A percentile compares a stretch with the other conserved stretches of the same genome.
Evolutionary conservation across 306 rosid species (phyloP).

Genomic region (Urtica urens): DNA sequence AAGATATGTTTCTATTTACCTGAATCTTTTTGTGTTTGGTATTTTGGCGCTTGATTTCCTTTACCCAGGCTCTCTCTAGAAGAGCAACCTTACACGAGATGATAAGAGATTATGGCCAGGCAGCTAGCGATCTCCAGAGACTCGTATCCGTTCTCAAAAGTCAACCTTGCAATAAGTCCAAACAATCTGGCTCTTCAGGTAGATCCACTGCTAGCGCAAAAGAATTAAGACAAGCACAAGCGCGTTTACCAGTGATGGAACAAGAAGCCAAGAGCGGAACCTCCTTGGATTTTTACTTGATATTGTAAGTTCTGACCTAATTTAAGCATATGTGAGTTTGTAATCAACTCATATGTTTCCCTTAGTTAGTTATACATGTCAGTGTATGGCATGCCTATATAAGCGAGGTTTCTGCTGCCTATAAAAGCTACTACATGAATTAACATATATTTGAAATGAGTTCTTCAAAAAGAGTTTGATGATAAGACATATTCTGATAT

Average conservation of each 20-base stretch:
- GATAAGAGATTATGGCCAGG: slow-evolving; percentile 74
- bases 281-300: slow-evolving; percentile 68
- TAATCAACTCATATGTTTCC: not conserved
- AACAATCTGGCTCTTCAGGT: slow-evolving; percentile 30
- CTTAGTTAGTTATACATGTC: too few relatives aligned
- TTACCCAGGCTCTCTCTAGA: slow-evolving; percentile 75
- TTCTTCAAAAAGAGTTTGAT: not conserved
- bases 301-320: slow-evolving; percentile 64
- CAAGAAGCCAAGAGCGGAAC: slow-evolving; percentile 52
- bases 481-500: not conserved
- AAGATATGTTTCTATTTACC: too few relatives aligned
- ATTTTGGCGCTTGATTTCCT: slow-evolving; percentile 14
- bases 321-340: too few relatives aligned
- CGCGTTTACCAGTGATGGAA: slow-evolving; percentile 44
- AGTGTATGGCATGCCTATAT: too few relatives aligned
- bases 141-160: slow-evolving; percentile 45
- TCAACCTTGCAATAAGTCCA: slow-evolving; percentile 44
- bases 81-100: slow-evolving; percentile 78
- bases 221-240: slow-evolving; percentile 56
- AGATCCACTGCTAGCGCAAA: slow-evolving; percentile 41
- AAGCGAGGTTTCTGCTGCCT: too few relatives aligned
- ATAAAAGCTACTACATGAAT: too few relatives aligned
- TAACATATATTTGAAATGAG: too few relatives aligned
- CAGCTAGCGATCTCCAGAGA: slow-evolving; percentile 61
- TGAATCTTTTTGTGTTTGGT: not conserved